Percentiles rank a stretch among this genome's conserved stretches.
These are phyloP conservation scores for Eruca vesicaria DNA, from an alignment of 441 rosid genomes.

Conservation along the genomic window DNA sequence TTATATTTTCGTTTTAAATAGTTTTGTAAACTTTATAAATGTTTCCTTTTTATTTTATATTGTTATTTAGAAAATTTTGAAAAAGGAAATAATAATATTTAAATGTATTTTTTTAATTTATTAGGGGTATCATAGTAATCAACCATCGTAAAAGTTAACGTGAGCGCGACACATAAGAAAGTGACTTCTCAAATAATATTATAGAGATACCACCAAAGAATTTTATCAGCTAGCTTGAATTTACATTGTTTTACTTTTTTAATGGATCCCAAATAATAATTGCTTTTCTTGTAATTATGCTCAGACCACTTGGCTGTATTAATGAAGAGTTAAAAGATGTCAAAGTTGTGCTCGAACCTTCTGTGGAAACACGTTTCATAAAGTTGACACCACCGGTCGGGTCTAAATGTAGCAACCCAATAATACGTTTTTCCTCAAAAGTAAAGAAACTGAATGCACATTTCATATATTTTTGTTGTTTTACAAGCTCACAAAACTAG, in stretches of 20 bases:
- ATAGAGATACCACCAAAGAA: background rate
- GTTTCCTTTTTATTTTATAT: too few relatives aligned
- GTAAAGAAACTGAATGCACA: background rate
- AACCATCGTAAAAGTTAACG: too few relatives aligned
- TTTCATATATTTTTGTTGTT: too few relatives aligned
- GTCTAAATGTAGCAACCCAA: slow-evolving; percentile 26
- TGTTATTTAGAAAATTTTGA: too few relatives aligned
- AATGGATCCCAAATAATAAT: background rate
- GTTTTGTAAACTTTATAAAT: too few relatives aligned
- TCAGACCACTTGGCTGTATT: slow-evolving; percentile 30
- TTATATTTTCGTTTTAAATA: too few relatives aligned
- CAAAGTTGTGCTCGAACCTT: slow-evolving; percentile 18
- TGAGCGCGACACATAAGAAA: too few relatives aligned
- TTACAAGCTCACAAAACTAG: too few relatives aligned
- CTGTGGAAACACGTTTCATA: slow-evolving; percentile 30
- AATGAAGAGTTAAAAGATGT: slow-evolving; percentile 27
- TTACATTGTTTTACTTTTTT: background rate
- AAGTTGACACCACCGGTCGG: slow-evolving; percentile 28
- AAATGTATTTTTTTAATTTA: too few relatives aligned
- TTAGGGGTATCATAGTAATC: too few relatives aligned
- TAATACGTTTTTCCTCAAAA: background rate
- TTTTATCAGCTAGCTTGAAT: background rate
- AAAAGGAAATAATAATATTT: too few relatives aligned
- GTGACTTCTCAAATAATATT: too few relatives aligned
- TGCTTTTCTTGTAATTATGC: slow-evolving; percentile 25